phyloP scores from a whole-genome alignment of 306 rosid genomes.

The Prunus padus region DNA sequence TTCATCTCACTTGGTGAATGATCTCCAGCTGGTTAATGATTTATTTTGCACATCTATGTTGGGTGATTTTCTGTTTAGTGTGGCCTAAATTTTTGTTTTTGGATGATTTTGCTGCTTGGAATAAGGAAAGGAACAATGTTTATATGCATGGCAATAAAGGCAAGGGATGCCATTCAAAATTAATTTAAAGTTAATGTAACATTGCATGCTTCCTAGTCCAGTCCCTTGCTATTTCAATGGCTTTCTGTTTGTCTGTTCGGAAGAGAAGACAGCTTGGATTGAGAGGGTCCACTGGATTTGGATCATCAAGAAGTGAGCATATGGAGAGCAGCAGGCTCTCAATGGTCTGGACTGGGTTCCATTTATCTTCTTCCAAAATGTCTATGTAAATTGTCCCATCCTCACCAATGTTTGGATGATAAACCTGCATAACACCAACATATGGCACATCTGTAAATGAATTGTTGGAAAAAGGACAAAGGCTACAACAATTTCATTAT shows the following conservation, averaged over 20 bases:
- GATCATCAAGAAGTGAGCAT: conserved; percentile 35
- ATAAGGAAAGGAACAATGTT: too few relatives aligned
- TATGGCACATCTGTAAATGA: not conserved
- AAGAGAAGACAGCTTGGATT: conserved; percentile 18
- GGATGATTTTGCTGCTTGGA: not conserved
- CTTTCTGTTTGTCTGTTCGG: not conserved
- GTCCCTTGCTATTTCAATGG: conserved; percentile 23
- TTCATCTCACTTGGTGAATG: not conserved
- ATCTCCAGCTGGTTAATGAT: not conserved
- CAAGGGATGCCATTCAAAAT: not conserved
- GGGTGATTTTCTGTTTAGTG: too few relatives aligned
- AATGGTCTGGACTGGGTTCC: conserved; percentile 34
- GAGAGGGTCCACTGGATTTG: conserved; percentile 18
- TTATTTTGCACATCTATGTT: not conserved
- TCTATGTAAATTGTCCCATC: conserved; percentile 37
- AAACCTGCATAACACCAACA: conserved; percentile 25
- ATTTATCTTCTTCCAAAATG: conserved; percentile 36
- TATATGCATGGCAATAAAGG: too few relatives aligned
- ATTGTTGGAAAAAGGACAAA: not conserved
- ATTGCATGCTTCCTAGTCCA: conserved; percentile 36
- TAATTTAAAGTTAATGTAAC: not conserved
- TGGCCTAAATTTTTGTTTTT: too few relatives aligned
- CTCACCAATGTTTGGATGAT: conserved; percentile 39
- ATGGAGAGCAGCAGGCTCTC: conserved; percentile 39
- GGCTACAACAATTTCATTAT: not conserved